Evolutionary conservation across 2,329 filamentous ascomycete genomes (phyloP), one percentile per base, ranked within the genome.

Genomic region (Aureobasidium musti): DNA sequence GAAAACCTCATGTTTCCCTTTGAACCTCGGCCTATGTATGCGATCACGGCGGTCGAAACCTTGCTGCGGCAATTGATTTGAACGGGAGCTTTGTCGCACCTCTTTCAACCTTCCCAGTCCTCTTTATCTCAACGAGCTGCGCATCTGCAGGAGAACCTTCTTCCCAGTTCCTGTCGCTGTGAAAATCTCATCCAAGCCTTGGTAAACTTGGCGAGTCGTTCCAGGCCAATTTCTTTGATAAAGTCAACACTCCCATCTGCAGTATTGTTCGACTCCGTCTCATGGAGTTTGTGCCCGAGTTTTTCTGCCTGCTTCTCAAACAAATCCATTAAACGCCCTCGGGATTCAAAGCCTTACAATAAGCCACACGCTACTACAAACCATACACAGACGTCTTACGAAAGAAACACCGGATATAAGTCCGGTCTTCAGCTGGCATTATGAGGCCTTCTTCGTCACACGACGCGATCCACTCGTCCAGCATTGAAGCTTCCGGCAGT

Each of bases 251-350:
- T 28, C 19, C 33, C 17, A 19, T 35, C 19, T 17, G 7, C 37
- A 45, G 33, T 52, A 21, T 37, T 35, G 26, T 64, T n/a, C 35
- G 26, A n/a, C 26, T 30, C 39, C 28, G 33, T 65, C 68, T 63
- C 63, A 76, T 76, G 74, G 74, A 74, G 23, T 76, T 74, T 68
- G 69, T 71, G 54, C 59, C 68, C 35, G 69, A 72, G 47, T 76
- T 74, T 70, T 77, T 77, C 68, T 72, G 69, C 67, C 72, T 75
- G 0, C 69, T 77, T 8, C 71, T 76, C 63, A 77, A 77, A 68
- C 66, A 72, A 49, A 71, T 77, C 28, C 71, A 70, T 63, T 74
- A 68, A 69, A 49, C 57, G 57, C 43, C 57, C 37, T 30, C 23
- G 45, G 26, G 17, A 26, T 59, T 33, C n/a, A 8, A 8, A 52